Evolutionary conservation across 2,329 filamentous ascomycete genomes (phyloP).

Genomic region (Trichoderma afroharzianum): DNA sequence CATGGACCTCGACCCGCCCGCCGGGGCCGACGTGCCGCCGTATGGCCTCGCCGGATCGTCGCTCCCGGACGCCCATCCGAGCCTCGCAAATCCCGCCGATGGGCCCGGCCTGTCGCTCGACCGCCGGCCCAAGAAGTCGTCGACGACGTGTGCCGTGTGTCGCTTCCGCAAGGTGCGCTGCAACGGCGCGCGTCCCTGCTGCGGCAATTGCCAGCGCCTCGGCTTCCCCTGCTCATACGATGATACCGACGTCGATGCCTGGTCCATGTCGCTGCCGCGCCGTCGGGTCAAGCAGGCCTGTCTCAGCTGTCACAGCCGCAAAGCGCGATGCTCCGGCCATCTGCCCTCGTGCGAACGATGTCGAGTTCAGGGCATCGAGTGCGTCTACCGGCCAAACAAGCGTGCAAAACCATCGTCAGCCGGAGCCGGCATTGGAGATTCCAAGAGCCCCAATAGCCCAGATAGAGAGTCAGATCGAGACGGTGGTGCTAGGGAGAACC

Average conservation of each 20-base stretch:
- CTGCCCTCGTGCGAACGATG: constrained; percentile 51
- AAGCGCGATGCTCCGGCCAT: constrained; percentile 57
- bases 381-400: constrained; percentile 51
- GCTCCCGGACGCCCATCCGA: constrained; percentile 9
- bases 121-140: constrained; percentile 40
- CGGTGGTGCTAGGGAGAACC: background rate
- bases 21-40: constrained; percentile 7
- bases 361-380: constrained; percentile 51
- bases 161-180: constrained; percentile 57
- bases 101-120: constrained; percentile 22
- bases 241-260: constrained; percentile 41
- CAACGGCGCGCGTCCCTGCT: constrained; percentile 50
- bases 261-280: constrained; percentile 45
- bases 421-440: constrained; percentile 18
- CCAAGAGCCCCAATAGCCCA: constrained; percentile 32
- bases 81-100: background rate
- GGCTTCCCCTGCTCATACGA: constrained; percentile 57
- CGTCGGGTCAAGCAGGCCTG: constrained; percentile 56
- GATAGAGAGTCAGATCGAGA: constrained; percentile 30
- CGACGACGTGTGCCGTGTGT: constrained; percentile 52
- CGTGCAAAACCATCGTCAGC: constrained; percentile 29
- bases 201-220: constrained; percentile 57
- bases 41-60: constrained; percentile 4
- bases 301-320: constrained; percentile 55
- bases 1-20: constrained; percentile 11